Evolutionary conservation across 306 rosid genomes (phyloP), one percentile per base, ranked within the genome.

Genomic region (Albizia julibrissin): DNA sequence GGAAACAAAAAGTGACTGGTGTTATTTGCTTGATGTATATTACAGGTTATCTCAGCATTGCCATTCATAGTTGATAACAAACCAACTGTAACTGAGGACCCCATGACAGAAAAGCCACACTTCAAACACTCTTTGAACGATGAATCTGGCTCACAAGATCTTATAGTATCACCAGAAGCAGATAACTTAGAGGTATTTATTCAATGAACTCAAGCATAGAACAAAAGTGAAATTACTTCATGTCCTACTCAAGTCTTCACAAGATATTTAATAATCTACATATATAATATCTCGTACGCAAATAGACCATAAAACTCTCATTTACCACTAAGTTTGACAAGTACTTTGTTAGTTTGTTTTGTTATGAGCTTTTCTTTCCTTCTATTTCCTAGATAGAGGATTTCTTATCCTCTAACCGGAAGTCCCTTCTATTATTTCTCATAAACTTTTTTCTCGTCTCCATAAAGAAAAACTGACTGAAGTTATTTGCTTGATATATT

Each of bases 41-140:
- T 79, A 72, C 83, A 87, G 90, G 85, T 76, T 73, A 82, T 85
- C 71, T 85, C 88, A 9, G 70, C 80, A 40, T 68, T 87, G 79
- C 84, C 74, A 10, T 47, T 29, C 44, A 21, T n/a, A 40, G 77
- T 31, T 75, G 73, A 76, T 27, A 67, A 65, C 80, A 75, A 72
- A 62, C 61, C 68, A 5, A 5, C 31, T 66, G 44, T 2, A 22
- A 22, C 15, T 43, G 75, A 82, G 68, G 83, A 79, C 66, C 76
- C 79, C 33, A 72, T 80, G 72, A 15, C 72, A 18, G 62, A 46
- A 84, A 81, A 26, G 10, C 27, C 79, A 66, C 19, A 24, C 59
- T 43, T 58, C 8, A 3, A 6, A 74, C 19, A 29, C 65, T 27
- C 9, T 58, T n/a, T 7, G 43, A 62, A 79, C 43, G 42, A 59